Percentiles rank a stretch among this genome's conserved stretches.
Conservation (phyloP, 352 stramenopile genomes). For the Pythium rishiriense region DNA sequence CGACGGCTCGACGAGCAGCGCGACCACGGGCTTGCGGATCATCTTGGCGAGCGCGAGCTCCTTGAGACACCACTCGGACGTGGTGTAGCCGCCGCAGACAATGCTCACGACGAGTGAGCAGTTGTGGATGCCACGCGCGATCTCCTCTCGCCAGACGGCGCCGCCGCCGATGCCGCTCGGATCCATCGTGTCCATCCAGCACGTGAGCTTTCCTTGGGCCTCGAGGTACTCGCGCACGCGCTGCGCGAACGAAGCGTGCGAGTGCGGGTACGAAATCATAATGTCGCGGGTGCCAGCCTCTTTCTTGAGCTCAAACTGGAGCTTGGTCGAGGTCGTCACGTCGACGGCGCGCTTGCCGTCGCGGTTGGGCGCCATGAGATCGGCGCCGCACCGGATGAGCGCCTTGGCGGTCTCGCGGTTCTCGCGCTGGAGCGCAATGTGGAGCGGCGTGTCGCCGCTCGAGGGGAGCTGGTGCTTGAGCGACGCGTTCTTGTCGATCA, state of each 20-base stretch:
- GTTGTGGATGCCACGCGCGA: constrained; percentile 74
- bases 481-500: constrained; percentile 46
- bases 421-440: constrained; percentile 70
- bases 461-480: constrained; percentile 39
- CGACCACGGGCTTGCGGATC: constrained; percentile 55
- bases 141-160: constrained; percentile 79
- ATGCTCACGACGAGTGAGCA: constrained; percentile 74
- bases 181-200: constrained; percentile 87
- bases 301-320: constrained; percentile 79
- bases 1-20: constrained; percentile 24
- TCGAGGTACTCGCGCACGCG: constrained; percentile 65
- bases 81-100: constrained; percentile 68
- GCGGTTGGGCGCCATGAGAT: constrained; percentile 69
- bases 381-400: constrained; percentile 69
- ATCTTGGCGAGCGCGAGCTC: constrained; percentile 78
- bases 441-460: constrained; percentile 66
- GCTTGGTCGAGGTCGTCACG: constrained; percentile 74
- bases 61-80: constrained; percentile 81
- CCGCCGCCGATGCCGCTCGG: constrained; percentile 73
- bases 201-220: constrained; percentile 57
- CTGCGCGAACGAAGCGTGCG: constrained; percentile 61
- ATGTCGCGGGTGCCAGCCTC: constrained; percentile 70
- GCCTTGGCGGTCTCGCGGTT: constrained; percentile 66
- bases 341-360: constrained; percentile 69
- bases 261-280: constrained; percentile 84